phyloP scores from a whole-genome alignment of 768 basidiomycete genomes.

The Crucibulum laeve region DNA sequence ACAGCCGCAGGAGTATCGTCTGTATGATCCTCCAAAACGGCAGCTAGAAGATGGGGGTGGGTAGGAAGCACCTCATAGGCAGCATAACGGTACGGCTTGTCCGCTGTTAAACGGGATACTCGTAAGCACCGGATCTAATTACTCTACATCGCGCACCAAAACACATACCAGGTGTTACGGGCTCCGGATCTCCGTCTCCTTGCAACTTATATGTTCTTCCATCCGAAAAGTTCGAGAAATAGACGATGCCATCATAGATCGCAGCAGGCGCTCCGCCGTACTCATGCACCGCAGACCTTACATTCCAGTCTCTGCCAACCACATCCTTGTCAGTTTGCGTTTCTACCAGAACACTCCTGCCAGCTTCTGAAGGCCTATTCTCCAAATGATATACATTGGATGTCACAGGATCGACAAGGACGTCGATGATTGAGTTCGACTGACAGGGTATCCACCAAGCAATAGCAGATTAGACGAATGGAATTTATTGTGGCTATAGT shows the following conservation, averaged over 20 bases:
- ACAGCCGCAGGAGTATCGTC: constrained; percentile 43
- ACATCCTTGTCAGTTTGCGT: constrained; percentile 46
- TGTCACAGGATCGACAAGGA: constrained; percentile 50
- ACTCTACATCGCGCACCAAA: background rate
- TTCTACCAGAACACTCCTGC: constrained; percentile 53
- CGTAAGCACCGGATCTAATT: background rate
- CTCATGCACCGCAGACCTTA: constrained; percentile 59
- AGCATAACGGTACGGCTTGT: constrained; percentile 55
- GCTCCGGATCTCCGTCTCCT: constrained; percentile 41
- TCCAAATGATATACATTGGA: constrained; percentile 53
- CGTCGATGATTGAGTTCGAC: constrained; percentile 34
- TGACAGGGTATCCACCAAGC: constrained; percentile 9
- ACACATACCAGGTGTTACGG: constrained; percentile 60
- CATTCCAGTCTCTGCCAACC: constrained; percentile 52
- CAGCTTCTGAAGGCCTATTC: constrained; percentile 46
- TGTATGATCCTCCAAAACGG: constrained; percentile 72
- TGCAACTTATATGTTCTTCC: constrained; percentile 45
- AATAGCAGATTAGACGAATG: background rate
- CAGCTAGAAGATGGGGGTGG: constrained; percentile 48
- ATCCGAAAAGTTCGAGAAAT: constrained; percentile 57
- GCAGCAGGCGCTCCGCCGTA: constrained; percentile 67
- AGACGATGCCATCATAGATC: constrained; percentile 42
- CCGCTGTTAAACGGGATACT: constrained; percentile 24
- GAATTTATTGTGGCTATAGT: background rate
- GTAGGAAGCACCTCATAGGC: constrained; percentile 56